Evolutionary conservation across 768 basidiomycete species (phyloP).

Genomic region (Leccinum rimulosum): DNA sequence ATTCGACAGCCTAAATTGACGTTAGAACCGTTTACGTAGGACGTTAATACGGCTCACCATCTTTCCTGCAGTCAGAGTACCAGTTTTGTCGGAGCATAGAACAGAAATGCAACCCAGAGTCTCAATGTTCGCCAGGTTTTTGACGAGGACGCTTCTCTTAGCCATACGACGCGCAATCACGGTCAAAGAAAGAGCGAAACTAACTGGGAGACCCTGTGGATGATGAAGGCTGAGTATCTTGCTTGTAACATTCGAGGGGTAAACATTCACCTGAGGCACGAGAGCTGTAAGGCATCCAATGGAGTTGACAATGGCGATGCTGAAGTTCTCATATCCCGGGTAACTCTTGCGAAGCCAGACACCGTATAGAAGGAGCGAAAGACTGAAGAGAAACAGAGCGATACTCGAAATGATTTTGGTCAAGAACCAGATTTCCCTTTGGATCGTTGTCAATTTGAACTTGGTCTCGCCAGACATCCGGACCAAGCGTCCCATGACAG

Average conservation of each 20-base stretch:
- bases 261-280: conserved; percentile 34
- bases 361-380: conserved; percentile 38
- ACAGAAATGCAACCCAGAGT: conserved; percentile 51
- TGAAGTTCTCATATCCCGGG: conserved; percentile 34
- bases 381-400: conserved; percentile 39
- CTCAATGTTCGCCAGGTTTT: conserved; percentile 50
- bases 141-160: conserved; percentile 44
- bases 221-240: neutral
- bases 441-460: conserved; percentile 43
- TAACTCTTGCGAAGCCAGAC: conserved; percentile 38
- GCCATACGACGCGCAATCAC: conserved; percentile 47
- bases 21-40: neutral
- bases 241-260: neutral
- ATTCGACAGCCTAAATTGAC: conserved; percentile 35
- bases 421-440: conserved; percentile 43
- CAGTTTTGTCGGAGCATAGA: conserved; percentile 53
- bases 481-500: conserved; percentile 53
- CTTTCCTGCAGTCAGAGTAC: conserved; percentile 45
- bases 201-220: conserved; percentile 34
- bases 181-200: conserved; percentile 51
- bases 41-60: conserved; percentile 34
- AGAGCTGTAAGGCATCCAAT: conserved; percentile 39
- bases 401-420: conserved; percentile 46
- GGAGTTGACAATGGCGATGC: conserved; percentile 36
- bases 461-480: conserved; percentile 46